These are phyloP conservation scores for Exophiala mesophila DNA, from an alignment of 2,329 filamentous ascomycete species.

Conservation along the genomic window DNA sequence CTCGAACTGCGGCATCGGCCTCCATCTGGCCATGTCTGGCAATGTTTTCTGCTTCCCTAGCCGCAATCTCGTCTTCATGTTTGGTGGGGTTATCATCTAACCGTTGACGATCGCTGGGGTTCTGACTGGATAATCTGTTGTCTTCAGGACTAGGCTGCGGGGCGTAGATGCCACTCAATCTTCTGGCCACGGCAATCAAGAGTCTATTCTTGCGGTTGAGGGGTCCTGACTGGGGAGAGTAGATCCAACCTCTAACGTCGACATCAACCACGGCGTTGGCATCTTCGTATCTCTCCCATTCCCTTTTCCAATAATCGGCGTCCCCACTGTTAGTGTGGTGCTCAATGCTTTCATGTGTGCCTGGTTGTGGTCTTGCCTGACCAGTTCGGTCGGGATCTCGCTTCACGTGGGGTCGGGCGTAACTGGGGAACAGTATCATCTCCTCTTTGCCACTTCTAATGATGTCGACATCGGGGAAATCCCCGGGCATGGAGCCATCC, in stretches of 20 bases:
- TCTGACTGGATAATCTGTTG: slow-evolving; percentile 45
- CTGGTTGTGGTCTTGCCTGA: slow-evolving; percentile 28
- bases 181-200: slow-evolving; percentile 77
- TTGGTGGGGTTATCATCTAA: slow-evolving; percentile 47
- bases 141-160: slow-evolving; percentile 44
- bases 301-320: slow-evolving; percentile 68
- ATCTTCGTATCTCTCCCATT: slow-evolving; percentile 76
- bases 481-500: slow-evolving; percentile 59
- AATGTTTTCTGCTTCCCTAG: slow-evolving; percentile 71
- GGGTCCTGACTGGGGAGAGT: slow-evolving; percentile 75
- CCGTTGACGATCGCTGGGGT: slow-evolving; percentile 33
- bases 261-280: slow-evolving; percentile 86
- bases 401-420: slow-evolving; percentile 68
- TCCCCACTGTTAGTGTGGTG: slow-evolving; percentile 50
- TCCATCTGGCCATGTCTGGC: slow-evolving; percentile 67
- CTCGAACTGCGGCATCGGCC: slow-evolving; percentile 63
- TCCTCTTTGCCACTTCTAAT: slow-evolving; percentile 76
- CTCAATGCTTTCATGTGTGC: slow-evolving; percentile 33
- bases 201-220: slow-evolving; percentile 83
- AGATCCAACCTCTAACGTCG: slow-evolving; percentile 93
- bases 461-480: slow-evolving; percentile 81
- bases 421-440: slow-evolving; percentile 92
- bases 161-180: slow-evolving; percentile 79
- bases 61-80: slow-evolving; percentile 62
- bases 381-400: slow-evolving; percentile 31